Base-by-base conservation (phyloP, 768 basidiomycete genomes). In the Mycena venus region DNA sequence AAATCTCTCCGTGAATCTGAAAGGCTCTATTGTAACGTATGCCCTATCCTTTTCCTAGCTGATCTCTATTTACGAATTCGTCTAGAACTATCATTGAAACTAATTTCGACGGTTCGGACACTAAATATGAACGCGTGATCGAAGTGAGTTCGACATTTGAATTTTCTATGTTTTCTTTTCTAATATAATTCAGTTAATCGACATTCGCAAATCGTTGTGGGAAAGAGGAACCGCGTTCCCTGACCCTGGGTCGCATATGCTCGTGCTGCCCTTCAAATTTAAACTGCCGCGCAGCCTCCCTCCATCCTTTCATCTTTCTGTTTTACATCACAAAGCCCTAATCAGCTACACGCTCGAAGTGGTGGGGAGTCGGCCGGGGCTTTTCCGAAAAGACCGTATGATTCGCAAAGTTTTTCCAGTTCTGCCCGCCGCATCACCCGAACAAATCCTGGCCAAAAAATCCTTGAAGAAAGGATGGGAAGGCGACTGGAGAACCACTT, bases 331-430 rank as follows among this genome's bases (percentile, higher is more conserved):
- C 25, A 49, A 60, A 56, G 75, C 71, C 32, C 11, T 19, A 4
- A 76, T 76, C 31, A 68, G 62, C 38, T 76, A 76, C 29, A 21
- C 67, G 8, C 51, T 76, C 25, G 71, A 76, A 29, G 68, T 73
- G 29, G 53, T 73, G 31, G 75, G 75, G 9, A 29, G 23, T n/a
- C 67, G 75, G 6, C 75, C 68, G 32, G 75, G 72, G n/a, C 64
- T 56, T 10, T 44, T 76, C 47, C 72, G 68, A 17, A 55, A 19
- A n/a, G 58, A 76, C 51, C 55, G 40, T 14, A 56, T 34, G 4
- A 49, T 76, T 44, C 49, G 40, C 2, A 42, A 67, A 69, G 21
- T 51, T 4, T 44, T 76, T 19, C 21, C 62, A 4, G 72, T 76
- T 34, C 32, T 76, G 19, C 75, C 75, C 25, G 68, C 75, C 12